Evolutionary conservation across 2,329 filamentous ascomycete species (phyloP).

Genomic region (Pestalotiopsis sp.): DNA sequence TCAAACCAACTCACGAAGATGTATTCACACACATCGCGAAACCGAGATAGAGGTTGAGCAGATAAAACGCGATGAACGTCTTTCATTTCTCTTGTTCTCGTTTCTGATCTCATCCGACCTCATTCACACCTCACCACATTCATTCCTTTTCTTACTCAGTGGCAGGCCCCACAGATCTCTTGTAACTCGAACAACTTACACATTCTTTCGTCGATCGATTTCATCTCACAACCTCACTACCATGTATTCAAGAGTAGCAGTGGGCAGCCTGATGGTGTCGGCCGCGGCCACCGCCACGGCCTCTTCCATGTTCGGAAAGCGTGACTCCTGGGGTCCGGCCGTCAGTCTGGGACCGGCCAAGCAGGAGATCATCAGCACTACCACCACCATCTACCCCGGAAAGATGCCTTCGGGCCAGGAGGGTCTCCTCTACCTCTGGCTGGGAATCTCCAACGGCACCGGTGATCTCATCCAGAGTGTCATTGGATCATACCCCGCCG

Average conservation of each 20-base stretch:
- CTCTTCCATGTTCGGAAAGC: slow-evolving; percentile 13
- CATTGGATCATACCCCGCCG: slow-evolving; percentile 20
- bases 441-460: slow-evolving; percentile 25
- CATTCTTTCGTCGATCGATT: not conserved
- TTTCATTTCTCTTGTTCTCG: not conserved
- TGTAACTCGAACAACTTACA: not conserved
- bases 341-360: slow-evolving; percentile 23
- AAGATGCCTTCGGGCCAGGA: slow-evolving; percentile 23
- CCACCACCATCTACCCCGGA: slow-evolving; percentile 27
- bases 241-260: not conserved
- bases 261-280: slow-evolving; percentile 11
- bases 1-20: not conserved
- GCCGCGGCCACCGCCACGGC: slow-evolving; percentile 11
- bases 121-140: not conserved
- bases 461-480: slow-evolving; percentile 22
- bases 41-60: not conserved
- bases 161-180: not conserved
- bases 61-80: not conserved
- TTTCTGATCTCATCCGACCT: not conserved
- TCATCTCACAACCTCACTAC: not conserved
- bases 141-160: not conserved
- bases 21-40: not conserved
- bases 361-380: slow-evolving; percentile 21
- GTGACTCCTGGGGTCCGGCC: slow-evolving; percentile 24
- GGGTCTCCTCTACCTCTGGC: slow-evolving; percentile 26